Base-by-base conservation (phyloP, 306 rosid genomes). In the Betula pendula region DNA sequence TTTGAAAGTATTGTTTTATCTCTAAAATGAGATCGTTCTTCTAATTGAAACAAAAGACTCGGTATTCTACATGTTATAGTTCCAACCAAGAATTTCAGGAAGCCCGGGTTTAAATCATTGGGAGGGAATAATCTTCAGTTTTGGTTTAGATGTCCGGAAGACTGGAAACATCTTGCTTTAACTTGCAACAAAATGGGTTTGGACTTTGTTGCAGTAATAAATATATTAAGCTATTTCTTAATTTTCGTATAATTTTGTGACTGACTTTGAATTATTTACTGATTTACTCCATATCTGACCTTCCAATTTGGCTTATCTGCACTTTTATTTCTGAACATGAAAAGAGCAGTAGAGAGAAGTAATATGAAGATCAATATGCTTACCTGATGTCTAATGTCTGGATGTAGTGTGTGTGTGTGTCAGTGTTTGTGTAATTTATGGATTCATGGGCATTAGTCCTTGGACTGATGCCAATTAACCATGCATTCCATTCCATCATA, bases 241-340 rank as follows among this genome's bases (percentile, higher is more conserved):
- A 15, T 62, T 65, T 38, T 65, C 0, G 70, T 20, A 15, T 60
- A 5, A 25, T 13, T 29, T 60, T 60, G 67, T 60, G 40, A 13
- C 31, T 60, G n/a, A 29, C 11, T 27, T 50, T 60, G 35, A 29
- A 60, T 25, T 1, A 14, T 60, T 60, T 29, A 27, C 24, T 16
- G 45, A 63, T 33, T 31, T 17, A 31, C 69, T 33, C 44, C 33
- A 4, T 63, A 31, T 33, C 10, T 33, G 44, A 63, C 69, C 35
- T 63, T 17, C 69, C 24, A 35, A 33, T 33, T 63, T 63, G 69
- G 45, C 45, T 63, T 45, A 31, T 59, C n/a, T 63, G 25, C 69
- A 63, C 24, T 63, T 63, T 19, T 63, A 4, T 33, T 63, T 33
- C 68, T 60, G 68, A 60, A 27, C 42, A 2, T 60, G 24, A 16